Percentiles rank a stretch among this genome's conserved stretches.
Conservation (phyloP, 306 rosid species). For the Prunus salicina region DNA sequence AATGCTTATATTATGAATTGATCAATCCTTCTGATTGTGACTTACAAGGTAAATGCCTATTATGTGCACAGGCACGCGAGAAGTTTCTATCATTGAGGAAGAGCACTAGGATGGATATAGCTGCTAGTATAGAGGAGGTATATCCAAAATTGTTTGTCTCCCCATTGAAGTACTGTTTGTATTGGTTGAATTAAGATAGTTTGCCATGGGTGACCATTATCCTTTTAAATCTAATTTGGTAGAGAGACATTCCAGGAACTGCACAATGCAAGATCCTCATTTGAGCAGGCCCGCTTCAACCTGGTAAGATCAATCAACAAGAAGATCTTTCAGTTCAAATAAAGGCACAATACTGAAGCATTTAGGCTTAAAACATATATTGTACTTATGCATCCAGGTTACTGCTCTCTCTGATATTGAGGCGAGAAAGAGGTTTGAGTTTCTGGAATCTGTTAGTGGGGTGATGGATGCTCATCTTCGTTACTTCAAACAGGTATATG, state of each 20-base stretch:
- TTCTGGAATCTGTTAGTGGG: constrained; percentile 68
- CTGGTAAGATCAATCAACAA: constrained; percentile 48
- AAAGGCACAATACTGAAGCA: constrained; percentile 20
- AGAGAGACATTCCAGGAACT: constrained; percentile 78
- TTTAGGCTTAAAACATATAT: constrained; percentile 22
- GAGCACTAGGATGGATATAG: constrained; percentile 71
- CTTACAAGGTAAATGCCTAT: constrained; percentile 15
- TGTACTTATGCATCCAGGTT: constrained; percentile 39
- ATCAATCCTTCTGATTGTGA: constrained; percentile 7
- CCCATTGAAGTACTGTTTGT: constrained; percentile 3
- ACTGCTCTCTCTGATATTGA: constrained; percentile 61
- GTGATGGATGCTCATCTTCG: constrained; percentile 84
- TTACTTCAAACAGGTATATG: constrained; percentile 73
- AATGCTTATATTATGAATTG: background rate
- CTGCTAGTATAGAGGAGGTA: constrained; percentile 68
- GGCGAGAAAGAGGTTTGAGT: constrained; percentile 65
- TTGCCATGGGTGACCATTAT: constrained; percentile 40
- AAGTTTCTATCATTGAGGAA: constrained; percentile 72
- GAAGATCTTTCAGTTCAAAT: constrained; percentile 13
- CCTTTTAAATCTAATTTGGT: constrained; percentile 55
- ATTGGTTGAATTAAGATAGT: constrained; percentile 18
- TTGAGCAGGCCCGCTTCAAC: constrained; percentile 81
- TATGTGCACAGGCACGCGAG: constrained; percentile 73
- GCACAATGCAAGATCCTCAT: constrained; percentile 58
- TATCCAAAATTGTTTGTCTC: constrained; percentile 16